Base-by-base conservation (phyloP, 306 rosid species). In the Bauhinia variegata region DNA sequence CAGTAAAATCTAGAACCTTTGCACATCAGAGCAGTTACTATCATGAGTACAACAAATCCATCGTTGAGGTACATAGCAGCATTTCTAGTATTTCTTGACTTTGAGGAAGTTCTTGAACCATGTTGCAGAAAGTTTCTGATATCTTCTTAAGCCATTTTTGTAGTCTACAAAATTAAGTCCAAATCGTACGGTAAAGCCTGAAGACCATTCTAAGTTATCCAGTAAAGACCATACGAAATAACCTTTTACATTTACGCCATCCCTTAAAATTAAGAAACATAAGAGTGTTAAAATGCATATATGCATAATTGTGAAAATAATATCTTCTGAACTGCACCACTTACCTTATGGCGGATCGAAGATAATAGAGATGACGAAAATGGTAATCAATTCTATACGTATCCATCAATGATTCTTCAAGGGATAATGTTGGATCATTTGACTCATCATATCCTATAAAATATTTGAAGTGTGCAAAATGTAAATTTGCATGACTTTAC, bases 221-320 rank as follows among this genome's bases (percentile, higher is more conserved):
- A 83, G 16, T 49, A 83, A 60, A 0, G 84, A 79, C 84, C 82
- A 83, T 65, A 84, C 84, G 72, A 79, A 83, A 17, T 79, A 79
- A 0, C 84, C 82, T 9, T 79, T 73, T 47, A 83, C 87, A 4
- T 70, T 79, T 4, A 65, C 80, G 0, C 84, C 84, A 37, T 42
- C 53, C 54, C 84, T 75, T 50, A 3, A 6, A 23, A 23, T 23
- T 23, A 23, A 23, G 28, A 50, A 50, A 4, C 31, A 9, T 3
- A 8, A 42, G 4, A 8, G 12, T 42, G 12, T 42, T 42, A 12
- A 11, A 7, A 49, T 17, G 19, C 8, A 15, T 6, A 49, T 11
- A n/a, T n/a, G 4, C 12, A n/a, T n/a, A 9, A n/a, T 36, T 5
- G 3, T 5, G 41, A 36, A 36, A 36, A 36, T 1, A 5, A 8